Base-by-base conservation (phyloP, 2,329 filamentous ascomycete species). In the Fusarium tjaetaba region DNA sequence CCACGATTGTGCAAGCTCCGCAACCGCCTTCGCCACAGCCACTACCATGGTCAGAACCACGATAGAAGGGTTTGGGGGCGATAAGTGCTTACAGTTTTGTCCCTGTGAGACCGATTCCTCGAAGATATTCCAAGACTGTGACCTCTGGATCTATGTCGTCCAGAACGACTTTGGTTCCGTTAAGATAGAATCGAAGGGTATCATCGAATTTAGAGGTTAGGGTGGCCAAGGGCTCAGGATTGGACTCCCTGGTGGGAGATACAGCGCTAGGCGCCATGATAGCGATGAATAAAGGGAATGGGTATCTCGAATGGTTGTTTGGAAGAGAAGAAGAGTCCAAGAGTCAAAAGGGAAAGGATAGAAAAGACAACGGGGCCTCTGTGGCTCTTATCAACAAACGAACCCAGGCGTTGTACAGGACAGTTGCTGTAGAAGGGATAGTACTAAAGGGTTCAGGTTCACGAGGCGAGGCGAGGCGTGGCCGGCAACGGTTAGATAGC, bases 21-120 rank as follows among this genome's bases (percentile, higher is more conserved):
- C 96, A 99, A 4, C 96, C 96, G 71, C 96, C 96, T 85, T 99
- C 96, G 56, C 94, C 94, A 84, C 96, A 99, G 53, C 96, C 96
- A 20, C 88, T 90, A 71, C 28, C 65, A 28, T 46, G 28, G 58
- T 70, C 46, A 73, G 72, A 48, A 61, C 32, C 11, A 39, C 53
- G 18, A n/a, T 7, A 22, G 34, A 39, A n/a, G 28, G 11, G 8
- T 22, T 32, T 46, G 11, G 38, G 48, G 30, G 79, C 41, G 58
- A 86, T 28, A 46, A 49, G 38, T 36, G 38, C 71, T 68, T 84
- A 90, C 83, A 98, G 88, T 83, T 99, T 99, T 18, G 96, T 98
- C 20, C 96, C 96, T 9, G 96, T 98, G 76, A 98, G 86, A 1
- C 96, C 96, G 80, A 98, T 93, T 26, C 95, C 96, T 71, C 96